A percentile compares a stretch with the other conserved stretches of the same genome.
phyloP scores from a whole-genome alignment of 495 filamentous ascomycete genomes.

The Neurospora terricola region DNA sequence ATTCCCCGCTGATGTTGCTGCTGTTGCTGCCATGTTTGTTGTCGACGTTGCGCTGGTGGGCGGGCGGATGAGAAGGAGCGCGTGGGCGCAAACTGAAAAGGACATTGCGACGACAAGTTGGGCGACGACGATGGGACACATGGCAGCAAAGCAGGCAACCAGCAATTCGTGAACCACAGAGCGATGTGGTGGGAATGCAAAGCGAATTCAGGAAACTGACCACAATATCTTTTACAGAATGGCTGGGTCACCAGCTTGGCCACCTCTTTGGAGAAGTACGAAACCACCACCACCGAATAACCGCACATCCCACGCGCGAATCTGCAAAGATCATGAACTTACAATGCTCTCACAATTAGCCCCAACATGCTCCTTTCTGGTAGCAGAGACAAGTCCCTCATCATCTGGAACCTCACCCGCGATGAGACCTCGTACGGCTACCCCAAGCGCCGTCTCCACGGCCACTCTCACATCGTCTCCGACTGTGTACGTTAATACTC shows the following conservation, averaged over 20 bases:
- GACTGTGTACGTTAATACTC: constrained; percentile 76
- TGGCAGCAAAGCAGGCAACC: not conserved
- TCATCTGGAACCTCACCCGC: constrained; percentile 99
- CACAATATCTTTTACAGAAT: constrained; percentile 29
- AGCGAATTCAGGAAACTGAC: constrained; percentile 2
- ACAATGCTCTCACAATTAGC: constrained; percentile 40
- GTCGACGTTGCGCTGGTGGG: not conserved
- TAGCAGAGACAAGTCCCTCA: constrained; percentile 95
- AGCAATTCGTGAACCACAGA: not conserved
- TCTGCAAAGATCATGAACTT: constrained; percentile 18
- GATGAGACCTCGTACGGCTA: constrained; percentile 96
- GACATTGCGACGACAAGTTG: not conserved
- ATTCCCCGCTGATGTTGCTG: constrained; percentile 19
- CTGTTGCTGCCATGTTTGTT: not conserved
- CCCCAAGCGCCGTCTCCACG: constrained; percentile 96
- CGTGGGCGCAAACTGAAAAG: not conserved
- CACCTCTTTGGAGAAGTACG: constrained; percentile 97
- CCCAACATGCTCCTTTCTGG: constrained; percentile 99
- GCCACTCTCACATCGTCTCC: constrained; percentile 99
- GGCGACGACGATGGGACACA: not conserved
- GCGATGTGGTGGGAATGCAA: not conserved
- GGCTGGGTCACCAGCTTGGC: constrained; percentile 80
- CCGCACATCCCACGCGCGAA: constrained; percentile 4
- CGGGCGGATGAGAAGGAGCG: not conserved
- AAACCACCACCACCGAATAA: constrained; percentile 10